phyloP scores from a whole-genome alignment of 2,329 filamentous ascomycete species.

The Hymenoscyphus albidus region DNA sequence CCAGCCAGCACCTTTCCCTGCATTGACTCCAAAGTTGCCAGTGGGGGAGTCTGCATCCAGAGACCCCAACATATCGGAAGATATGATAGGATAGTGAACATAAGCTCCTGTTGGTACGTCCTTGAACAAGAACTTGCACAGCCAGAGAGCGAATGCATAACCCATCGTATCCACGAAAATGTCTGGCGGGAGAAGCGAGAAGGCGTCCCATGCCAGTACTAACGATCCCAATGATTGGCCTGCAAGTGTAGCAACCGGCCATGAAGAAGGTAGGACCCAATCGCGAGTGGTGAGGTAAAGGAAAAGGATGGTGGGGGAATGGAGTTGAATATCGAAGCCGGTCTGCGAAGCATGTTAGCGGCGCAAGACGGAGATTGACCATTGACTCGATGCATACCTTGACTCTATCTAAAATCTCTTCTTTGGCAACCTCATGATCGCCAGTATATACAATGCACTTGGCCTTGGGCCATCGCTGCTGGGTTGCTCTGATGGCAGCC shows the following conservation, averaged over 20 bases:
- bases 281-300: constrained; percentile 85
- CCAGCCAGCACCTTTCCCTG: constrained; percentile 70
- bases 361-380: neutral
- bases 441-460: constrained; percentile 94
- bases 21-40: constrained; percentile 71
- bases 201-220: constrained; percentile 84
- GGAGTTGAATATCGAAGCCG: constrained; percentile 88
- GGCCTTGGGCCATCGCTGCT: constrained; percentile 81
- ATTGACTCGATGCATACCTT: constrained; percentile 46
- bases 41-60: constrained; percentile 60
- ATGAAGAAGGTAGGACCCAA: constrained; percentile 81
- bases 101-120: constrained; percentile 83
- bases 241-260: constrained; percentile 86
- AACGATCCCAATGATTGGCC: constrained; percentile 92
- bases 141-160: constrained; percentile 83
- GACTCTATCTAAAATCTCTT: constrained; percentile 71
- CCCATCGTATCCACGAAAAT: constrained; percentile 98
- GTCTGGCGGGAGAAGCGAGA: constrained; percentile 86
- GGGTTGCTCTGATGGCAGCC: constrained; percentile 89
- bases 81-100: constrained; percentile 97
- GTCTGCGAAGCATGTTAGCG: constrained; percentile 45
- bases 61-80: constrained; percentile 91
- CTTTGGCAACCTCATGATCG: constrained; percentile 83
- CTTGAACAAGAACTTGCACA: constrained; percentile 79
- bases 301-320: constrained; percentile 78